Evolutionary conservation across 495 filamentous ascomycete species (phyloP), one percentile per base, ranked within the genome.

Genomic region (Talaromyces nanjingensis): DNA sequence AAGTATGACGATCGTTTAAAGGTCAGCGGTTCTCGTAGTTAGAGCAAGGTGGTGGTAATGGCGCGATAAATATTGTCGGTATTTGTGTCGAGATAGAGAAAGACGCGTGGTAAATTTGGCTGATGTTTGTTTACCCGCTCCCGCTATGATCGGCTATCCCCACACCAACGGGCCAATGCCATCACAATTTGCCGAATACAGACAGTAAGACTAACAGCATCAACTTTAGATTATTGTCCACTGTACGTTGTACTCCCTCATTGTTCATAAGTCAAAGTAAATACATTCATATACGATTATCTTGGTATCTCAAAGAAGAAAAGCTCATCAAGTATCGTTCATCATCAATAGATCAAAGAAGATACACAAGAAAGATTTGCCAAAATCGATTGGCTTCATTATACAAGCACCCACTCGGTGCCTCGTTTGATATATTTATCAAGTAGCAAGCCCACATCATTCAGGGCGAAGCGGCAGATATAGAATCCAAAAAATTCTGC

Each of bases 401-500:
- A 74, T 59, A 81, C 81, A 65, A 97, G 78, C 55, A 96, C 94
- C 93, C 93, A 98, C 77, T 98, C 93, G 67, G 86, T 96, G 37
- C 93, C 91, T 64, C 93, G 84, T 81, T 98, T 98, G 72, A 98
- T 87, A 70, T 93, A 98, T 74, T 98, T 98, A 74, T 98, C 94
- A 70, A 98, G 80, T 79, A 98, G 83, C 72, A 96, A 70, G 47
- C 86, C 82, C 65, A 98, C 77, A 74, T 98, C 94, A 7, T 88
- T 80, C 55, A 98, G 74, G 31, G 91, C 92, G 72, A 98, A 98
- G 16, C 96, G 90, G 74, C 93, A 97, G 18, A 98, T 82, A 72
- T 92, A 98, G 75, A 98, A 97, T 31, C 88, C 93, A 73, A 98
- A 98, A 77, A 98, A 98, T 70, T 98, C 94, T 33, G 96, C 91